phyloP scores from a whole-genome alignment of 257 asterid species.

The Coffea canephora region DNA sequence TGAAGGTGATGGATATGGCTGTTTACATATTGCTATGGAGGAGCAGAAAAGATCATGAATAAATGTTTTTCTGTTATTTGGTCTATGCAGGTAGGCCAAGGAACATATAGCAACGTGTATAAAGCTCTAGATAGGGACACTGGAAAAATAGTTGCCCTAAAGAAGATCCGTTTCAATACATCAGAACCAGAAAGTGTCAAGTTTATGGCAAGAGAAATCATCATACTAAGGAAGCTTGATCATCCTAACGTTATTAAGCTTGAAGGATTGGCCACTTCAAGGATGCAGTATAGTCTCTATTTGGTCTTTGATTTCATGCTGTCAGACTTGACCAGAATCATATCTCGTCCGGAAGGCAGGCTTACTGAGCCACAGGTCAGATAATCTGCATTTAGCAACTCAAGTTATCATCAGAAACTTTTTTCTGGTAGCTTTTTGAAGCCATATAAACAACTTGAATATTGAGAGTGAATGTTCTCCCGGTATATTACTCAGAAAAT shows the following conservation, averaged over 20 bases:
- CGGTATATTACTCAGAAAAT: not conserved
- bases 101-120: constrained; percentile 90
- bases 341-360: constrained; percentile 45
- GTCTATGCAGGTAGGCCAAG: constrained; percentile 60
- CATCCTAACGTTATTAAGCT: constrained; percentile 84
- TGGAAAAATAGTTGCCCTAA: constrained; percentile 66
- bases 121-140: constrained; percentile 60
- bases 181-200: constrained; percentile 70
- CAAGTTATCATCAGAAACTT: not conserved
- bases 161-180: constrained; percentile 78
- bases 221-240: constrained; percentile 54
- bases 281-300: constrained; percentile 88
- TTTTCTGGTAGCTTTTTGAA: not conserved
- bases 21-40: not conserved
- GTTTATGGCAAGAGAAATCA: constrained; percentile 90
- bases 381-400: not conserved
- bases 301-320: constrained; percentile 73
- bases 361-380: constrained; percentile 74
- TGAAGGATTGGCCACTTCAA: constrained; percentile 79
- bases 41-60: not conserved
- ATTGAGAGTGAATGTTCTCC: not conserved
- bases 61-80: not conserved
- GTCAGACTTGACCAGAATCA: constrained; percentile 54
- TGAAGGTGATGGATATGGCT: not conserved
- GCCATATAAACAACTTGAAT: not conserved